Base-by-base conservation (phyloP, 495 filamentous ascomycete genomes). In the Trichoderma gamsii region DNA sequence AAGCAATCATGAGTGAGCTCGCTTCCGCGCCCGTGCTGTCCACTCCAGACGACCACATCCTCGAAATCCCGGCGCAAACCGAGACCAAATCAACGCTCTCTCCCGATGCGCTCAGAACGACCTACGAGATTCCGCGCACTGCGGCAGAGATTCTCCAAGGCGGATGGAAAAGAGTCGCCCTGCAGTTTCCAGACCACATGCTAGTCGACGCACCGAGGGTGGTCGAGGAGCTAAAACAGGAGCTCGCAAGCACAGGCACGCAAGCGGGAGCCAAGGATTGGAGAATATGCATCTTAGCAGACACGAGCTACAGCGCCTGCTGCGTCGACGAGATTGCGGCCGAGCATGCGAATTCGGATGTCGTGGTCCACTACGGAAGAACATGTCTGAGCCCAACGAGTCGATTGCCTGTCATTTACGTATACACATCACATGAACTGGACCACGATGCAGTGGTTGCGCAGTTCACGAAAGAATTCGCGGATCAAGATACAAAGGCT, bases 301-400 rank as follows among this genome's bases (percentile, higher is more conserved):
- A 99, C 76, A 98, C 95, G 11, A 97, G 93, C 2, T 99, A 98
- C 77, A 94, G 95, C 59, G 86, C 93, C 5, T 99, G 95, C 79
- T 99, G 95, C 75, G 93, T 97, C 64, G 95, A 99, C 70, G 95
- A 99, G 77, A 89, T 98, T 61, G 96, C 95, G 2, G 95, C 96
- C 18, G 94, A 98, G 73, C 96, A 99, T 76, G 89, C 91, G 38
- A 83, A 92, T 73, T 93, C 95, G 7, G 90, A 98, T 66, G 92
- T 90, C 5, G 89, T 98, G 5, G 90, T 99, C 21, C 95, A 99
- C 75, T 99, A 98, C 73, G 95, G 95, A 27, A 85, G 94, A 52
- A 88, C 93, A 0, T 99, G 95, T 76, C 81, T 99, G 29, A 96
- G 91, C 2, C 96, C 95, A 1, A 96, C 94, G 0, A 89, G 91